Evolutionary conservation across 495 filamentous ascomycete genomes (phyloP), one percentile per base, ranked within the genome.

Genomic region (Aspergillus asperescens): DNA sequence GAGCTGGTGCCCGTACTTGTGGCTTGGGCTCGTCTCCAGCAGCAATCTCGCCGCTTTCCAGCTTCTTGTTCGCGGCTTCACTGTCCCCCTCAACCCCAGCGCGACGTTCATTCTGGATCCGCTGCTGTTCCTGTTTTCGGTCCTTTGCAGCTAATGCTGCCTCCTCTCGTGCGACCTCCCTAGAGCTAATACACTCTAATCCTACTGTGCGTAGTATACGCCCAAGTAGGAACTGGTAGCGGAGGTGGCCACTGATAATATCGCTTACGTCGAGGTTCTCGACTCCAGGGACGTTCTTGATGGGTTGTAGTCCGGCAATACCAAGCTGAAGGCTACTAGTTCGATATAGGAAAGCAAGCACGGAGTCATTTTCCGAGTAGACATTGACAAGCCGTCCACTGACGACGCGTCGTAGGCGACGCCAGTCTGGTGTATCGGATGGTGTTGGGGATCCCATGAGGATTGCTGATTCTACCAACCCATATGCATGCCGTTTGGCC

Each of bases 371-470:
- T 16, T 82, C 75, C 13, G 84, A 88, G 62, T 79, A 91, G 4
- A 88, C 86, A 52, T 92, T 93, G 51, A 89, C 80, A 10, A 91
- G 68, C 42, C 86, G 79, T 1, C 87, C 86, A 3, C 79, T 78
- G 0, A 91, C 88, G 0, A 90, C 86, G 37, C 75, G 80, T 8
- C 87, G 80, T 57, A 91, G 77, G 56, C 76, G 75, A 25, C 79
- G 69, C 88, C 88, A 93, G 56, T 86, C 76, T 1, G 67, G 67
- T 5, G 73, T 62, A 37, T 82, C 75, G 0, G 82, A 83, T 0
- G 92, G 92, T 3, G 81, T 82, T 1, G 93, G 90, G 0, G 86
- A 78, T 8, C 93, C 93, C 61, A 96, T 87, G 25, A 98, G 54
- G 15, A 95, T 81, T 4, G 81, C 92, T 24, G 84, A 86, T 58